Evolutionary conservation across 805 yeast genomes (phyloP).

Genomic region (Lachancea quebecensis): DNA sequence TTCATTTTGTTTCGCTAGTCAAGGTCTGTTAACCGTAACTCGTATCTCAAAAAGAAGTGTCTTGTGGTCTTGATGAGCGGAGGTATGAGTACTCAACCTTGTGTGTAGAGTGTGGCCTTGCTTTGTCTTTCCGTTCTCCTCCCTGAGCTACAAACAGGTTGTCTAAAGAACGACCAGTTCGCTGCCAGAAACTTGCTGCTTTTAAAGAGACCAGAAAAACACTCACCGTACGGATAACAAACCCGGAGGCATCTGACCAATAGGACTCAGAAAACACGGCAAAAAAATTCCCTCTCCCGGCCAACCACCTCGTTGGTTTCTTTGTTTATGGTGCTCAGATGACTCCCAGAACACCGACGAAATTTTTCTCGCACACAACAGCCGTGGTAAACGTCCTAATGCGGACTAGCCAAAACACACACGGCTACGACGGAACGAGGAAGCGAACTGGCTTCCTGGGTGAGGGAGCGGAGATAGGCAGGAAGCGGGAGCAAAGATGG

Average conservation of each 20-base stretch:
- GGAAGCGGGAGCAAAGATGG: no score
- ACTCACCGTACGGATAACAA: neutral
- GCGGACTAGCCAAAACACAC: neutral
- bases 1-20: slow-evolving; percentile 32
- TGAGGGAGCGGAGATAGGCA: no score
- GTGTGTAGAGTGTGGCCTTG: slow-evolving; percentile 3
- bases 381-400: neutral
- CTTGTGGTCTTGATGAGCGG: neutral
- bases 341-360: neutral
- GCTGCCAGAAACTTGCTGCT: slow-evolving; percentile 1
- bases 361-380: neutral
- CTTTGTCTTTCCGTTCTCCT: slow-evolving; percentile 4
- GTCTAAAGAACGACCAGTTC: neutral
- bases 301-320: neutral
- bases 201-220: slow-evolving; percentile 1
- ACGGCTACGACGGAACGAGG: neutral
- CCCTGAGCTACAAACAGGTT: slow-evolving; percentile 2
- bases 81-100: neutral
- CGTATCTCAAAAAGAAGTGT: neutral
- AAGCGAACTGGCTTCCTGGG: no score
- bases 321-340: neutral
- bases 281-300: neutral
- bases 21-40: neutral
- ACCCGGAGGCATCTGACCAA: neutral
- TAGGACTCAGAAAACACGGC: neutral